A percentile compares a stretch with the other conserved stretches of the same genome.
Conservation (phyloP, 2,329 filamentous ascomycete species). For the Penicillium sp. region DNA sequence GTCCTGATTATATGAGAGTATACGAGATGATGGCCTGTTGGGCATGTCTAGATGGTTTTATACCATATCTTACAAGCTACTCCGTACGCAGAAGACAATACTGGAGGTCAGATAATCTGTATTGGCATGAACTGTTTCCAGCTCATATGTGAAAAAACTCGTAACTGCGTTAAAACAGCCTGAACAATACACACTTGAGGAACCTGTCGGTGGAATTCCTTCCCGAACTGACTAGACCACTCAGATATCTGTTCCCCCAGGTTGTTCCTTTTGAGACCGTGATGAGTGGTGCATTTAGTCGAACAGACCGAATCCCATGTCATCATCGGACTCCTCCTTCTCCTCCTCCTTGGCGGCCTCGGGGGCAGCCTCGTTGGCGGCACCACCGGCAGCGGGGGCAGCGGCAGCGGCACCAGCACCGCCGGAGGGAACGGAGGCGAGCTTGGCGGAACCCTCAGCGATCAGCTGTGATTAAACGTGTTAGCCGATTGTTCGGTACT, state of each 20-base stretch:
- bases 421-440: conserved; percentile 95
- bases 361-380: conserved; percentile 66
- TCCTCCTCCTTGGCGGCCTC: conserved; percentile 71
- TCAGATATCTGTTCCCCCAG: conserved; percentile 60
- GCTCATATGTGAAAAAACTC: conserved; percentile 35
- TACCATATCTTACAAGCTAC: conserved; percentile 6
- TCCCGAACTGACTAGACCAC: conserved; percentile 32
- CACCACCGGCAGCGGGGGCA: conserved; percentile 60
- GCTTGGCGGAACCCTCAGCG: conserved; percentile 83
- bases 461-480: conserved; percentile 67
- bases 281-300: conserved; percentile 48
- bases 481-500: conserved; percentile 10
- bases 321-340: conserved; percentile 72
- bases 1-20: neutral
- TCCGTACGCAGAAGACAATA: conserved; percentile 7
- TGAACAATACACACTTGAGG: conserved; percentile 30
- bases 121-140: conserved; percentile 36
- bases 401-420: conserved; percentile 61
- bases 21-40: neutral
- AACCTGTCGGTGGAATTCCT: conserved; percentile 27
- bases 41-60: neutral
- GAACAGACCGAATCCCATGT: conserved; percentile 76
- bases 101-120: conserved; percentile 35
- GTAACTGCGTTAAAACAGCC: conserved; percentile 40
- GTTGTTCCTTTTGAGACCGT: conserved; percentile 53